Conservation (phyloP, 805 yeast genomes). For the Ascoidea rubescens region DNA sequence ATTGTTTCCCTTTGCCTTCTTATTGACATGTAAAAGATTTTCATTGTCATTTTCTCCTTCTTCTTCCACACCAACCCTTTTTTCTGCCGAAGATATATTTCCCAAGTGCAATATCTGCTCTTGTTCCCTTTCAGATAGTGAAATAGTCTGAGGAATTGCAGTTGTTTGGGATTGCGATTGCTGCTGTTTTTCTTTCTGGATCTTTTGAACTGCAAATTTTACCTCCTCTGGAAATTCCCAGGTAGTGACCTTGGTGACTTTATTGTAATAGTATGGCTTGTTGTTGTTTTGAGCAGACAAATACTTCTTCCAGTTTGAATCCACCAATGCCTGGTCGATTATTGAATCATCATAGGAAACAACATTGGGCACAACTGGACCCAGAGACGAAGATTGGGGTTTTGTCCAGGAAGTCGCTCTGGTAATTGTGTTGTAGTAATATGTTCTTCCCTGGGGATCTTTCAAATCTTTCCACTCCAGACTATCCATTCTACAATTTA, state of each 20-base stretch:
- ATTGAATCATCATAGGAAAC: constrained; percentile 12
- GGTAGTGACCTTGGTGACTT: constrained; percentile 47
- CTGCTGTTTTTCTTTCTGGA: not conserved
- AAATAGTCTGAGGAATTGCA: not conserved
- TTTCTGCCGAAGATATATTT: not conserved
- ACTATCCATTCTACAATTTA: too few relatives aligned
- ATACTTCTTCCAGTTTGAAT: constrained; percentile 40
- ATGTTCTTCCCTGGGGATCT: constrained; percentile 53
- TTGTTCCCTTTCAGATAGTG: not conserved
- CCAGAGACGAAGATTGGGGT: constrained; percentile 32
- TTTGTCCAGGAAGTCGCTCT: constrained; percentile 71
- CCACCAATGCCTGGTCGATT: constrained; percentile 31
- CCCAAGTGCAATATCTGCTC: not conserved
- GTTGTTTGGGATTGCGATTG: not conserved
- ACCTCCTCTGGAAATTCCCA: constrained; percentile 69
- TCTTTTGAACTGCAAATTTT: constrained; percentile 4
- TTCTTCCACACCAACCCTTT: not conserved
- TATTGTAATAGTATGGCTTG: constrained; percentile 53
- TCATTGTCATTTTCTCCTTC: not conserved
- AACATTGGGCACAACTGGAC: not conserved
- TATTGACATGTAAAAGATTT: too few relatives aligned
- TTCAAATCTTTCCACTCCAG: constrained; percentile 46
- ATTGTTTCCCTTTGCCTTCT: not conserved
- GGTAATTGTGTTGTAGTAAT: constrained; percentile 56
- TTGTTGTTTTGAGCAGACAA: constrained; percentile 41